These are phyloP conservation scores for Dothideomycetes sp. DNA, from an alignment of 2,329 filamentous ascomycete species.

Conservation along the genomic window DNA sequence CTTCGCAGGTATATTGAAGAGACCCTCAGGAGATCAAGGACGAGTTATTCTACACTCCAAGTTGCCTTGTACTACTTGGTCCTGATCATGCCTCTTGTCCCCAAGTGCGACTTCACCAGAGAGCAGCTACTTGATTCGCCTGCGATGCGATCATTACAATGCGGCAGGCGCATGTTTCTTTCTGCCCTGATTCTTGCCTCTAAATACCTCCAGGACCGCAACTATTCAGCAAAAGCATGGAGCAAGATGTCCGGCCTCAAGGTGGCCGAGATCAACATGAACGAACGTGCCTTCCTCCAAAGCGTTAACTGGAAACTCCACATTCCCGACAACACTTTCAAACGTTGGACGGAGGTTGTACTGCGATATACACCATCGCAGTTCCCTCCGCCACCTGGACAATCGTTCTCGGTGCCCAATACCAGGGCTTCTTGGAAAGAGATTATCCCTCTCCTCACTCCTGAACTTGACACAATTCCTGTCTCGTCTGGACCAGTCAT, in stretches of 20 bases:
- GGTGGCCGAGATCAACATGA: conserved; percentile 88
- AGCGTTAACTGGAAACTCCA: conserved; percentile 93
- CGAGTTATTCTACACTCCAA: conserved; percentile 94
- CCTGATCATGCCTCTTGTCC: conserved; percentile 83
- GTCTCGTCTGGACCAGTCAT: neutral
- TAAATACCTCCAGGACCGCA: conserved; percentile 95
- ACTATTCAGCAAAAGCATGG: conserved; percentile 95
- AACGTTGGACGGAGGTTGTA: conserved; percentile 89
- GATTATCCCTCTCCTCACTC: conserved; percentile 45
- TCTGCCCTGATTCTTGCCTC: conserved; percentile 90
- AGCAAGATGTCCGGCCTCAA: conserved; percentile 98
- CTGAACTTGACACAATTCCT: conserved; percentile 38
- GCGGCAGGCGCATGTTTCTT: conserved; percentile 94
- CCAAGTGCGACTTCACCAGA: conserved; percentile 72
- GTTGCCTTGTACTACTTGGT: conserved; percentile 95
- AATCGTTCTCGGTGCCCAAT: conserved; percentile 8
- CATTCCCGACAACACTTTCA: conserved; percentile 78
- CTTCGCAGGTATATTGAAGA: conserved; percentile 95
- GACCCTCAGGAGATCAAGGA: conserved; percentile 85
- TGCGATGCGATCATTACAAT: conserved; percentile 72
- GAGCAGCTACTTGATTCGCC: conserved; percentile 67
- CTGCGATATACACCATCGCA: conserved; percentile 63
- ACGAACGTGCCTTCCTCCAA: conserved; percentile 83
- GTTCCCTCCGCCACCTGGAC: conserved; percentile 18
- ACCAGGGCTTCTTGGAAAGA: conserved; percentile 27